Evolutionary conservation across 768 basidiomycete genomes (phyloP), one percentile per base, ranked within the genome.

Genomic region (Suillus luteus): DNA sequence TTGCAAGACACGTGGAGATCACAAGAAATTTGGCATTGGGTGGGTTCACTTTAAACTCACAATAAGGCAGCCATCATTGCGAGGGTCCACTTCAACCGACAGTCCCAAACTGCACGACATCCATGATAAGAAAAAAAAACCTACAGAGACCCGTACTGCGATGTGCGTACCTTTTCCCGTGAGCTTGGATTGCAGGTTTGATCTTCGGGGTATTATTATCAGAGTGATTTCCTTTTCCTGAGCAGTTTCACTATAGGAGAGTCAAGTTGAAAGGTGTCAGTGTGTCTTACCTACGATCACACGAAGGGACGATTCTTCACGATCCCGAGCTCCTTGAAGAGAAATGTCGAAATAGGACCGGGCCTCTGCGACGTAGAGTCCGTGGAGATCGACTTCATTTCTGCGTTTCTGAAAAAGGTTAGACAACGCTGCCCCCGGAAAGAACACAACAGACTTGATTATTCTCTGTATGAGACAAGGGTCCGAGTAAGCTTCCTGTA

Each of bases 281-380:
- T 15, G 35, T 40, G 9, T 79, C 86, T 65, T 55, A 88, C 93
- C 92, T 61, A 95, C 92, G 67, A 97, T 95, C 62, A 96, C 78
- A 62, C 83, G 80, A 7, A 96, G 67, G 69, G 90, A 82, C 9
- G 76, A 68, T 62, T 87, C 81, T 3, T 89, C 89, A 31, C 80
- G 75, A 31, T 70, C 72, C 60, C 86, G 86, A 7, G 90, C 92
- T 31, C 81, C 75, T 69, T 84, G 74, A 31, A 95, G 83, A 9
- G 90, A 88, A 8, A 71, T 65, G 71, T 95, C 92, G 1, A 89
- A 87, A 61, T 82, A 82, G 51, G 82, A 76, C 54, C 94, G 86
- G 19, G 93, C 91, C 76, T 97, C 95, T 71, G 91, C 90, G 60
- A 95, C 93, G 74, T 91, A 93, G 3, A 96, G 79, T 2, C 92